These are phyloP conservation scores for Mortierella polycephala DNA, from an alignment of 371 early-diverging fungal genomes.

Conservation along the genomic window DNA sequence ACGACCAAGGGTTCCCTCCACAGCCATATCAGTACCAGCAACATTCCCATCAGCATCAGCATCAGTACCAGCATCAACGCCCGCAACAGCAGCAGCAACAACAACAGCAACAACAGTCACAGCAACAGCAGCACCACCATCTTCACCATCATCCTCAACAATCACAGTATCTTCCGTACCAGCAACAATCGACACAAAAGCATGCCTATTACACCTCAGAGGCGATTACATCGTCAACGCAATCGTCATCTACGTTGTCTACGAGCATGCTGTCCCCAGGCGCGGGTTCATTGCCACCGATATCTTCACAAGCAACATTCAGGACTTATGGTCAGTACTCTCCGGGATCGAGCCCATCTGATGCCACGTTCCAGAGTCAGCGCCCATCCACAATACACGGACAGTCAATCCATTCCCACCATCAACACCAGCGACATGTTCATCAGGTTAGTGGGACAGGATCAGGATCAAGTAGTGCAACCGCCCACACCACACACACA, in stretches of 20 bases:
- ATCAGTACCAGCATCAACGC: conserved; percentile 12
- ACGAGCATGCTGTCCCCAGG: background rate
- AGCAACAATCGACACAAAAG: conserved; percentile 19
- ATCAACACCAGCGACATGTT: conserved; percentile 23
- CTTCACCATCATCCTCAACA: conserved; percentile 10
- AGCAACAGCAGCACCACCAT: conserved; percentile 7
- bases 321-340: conserved; percentile 33
- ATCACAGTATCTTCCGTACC: conserved; percentile 5
- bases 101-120: conserved; percentile 11
- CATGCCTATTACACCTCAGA: conserved; percentile 27
- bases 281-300: conserved; percentile 25
- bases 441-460: conserved; percentile 10
- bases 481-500: conserved; percentile 15
- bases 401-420: conserved; percentile 17
- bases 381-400: conserved; percentile 7
- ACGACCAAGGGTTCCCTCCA: conserved; percentile 18
- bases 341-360: conserved; percentile 24
- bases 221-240: conserved; percentile 16
- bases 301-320: conserved; percentile 34
- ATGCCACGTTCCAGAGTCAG: conserved; percentile 13
- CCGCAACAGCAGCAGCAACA: conserved; percentile 23
- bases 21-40: conserved; percentile 26
- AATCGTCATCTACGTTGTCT: conserved; percentile 5
- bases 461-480: conserved; percentile 7
- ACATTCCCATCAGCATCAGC: conserved; percentile 20